Conservation (phyloP, 2,329 filamentous ascomycete genomes). For the Scedosporium dehoogii region DNA sequence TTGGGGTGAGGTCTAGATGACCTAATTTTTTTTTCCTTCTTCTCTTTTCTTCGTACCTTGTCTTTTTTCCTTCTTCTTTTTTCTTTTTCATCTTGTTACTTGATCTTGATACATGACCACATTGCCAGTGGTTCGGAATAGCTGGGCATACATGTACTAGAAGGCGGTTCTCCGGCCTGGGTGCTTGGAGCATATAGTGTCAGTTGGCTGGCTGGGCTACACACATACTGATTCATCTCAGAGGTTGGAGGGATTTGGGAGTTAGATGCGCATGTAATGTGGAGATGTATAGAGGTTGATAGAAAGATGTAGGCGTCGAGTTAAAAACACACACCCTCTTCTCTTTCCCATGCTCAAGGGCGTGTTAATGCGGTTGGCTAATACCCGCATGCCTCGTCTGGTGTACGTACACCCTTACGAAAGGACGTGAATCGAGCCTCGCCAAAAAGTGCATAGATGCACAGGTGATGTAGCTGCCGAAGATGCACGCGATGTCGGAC, state of each 20-base stretch:
- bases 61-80: not conserved
- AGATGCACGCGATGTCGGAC: too few species aligned
- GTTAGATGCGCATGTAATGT: not conserved
- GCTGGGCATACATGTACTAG: not conserved
- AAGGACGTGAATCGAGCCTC: not conserved
- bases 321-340: not conserved
- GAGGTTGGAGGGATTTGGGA: not conserved
- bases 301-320: not conserved
- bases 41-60: not conserved
- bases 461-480: too few species aligned
- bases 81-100: not conserved
- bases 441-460: too few species aligned
- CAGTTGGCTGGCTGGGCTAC: not conserved
- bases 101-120: not conserved
- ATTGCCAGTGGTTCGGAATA: not conserved
- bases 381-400: not conserved
- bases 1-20: conserved; percentile 61
- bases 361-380: not conserved
- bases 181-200: not conserved
- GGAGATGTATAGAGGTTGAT: not conserved
- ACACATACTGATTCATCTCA: not conserved
- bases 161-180: not conserved
- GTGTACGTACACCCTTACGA: not conserved
- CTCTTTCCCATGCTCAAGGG: not conserved
- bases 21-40: not conserved